phyloP scores from a whole-genome alignment of 495 filamentous ascomycete genomes.

The Staphylotrichum tortipilum region DNA sequence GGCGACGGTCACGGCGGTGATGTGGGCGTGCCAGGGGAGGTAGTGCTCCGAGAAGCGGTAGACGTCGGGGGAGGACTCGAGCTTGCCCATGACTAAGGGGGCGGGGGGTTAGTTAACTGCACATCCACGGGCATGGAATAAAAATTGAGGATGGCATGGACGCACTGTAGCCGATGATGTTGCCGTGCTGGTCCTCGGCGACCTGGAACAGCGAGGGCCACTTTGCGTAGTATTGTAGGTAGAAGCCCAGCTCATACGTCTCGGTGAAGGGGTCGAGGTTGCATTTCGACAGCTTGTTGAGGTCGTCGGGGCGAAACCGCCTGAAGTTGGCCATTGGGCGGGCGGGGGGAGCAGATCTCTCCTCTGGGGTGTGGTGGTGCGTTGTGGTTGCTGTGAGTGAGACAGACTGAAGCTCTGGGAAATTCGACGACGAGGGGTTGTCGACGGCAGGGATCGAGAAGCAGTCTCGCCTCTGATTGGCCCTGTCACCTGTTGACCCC shows the following conservation, averaged over 20 bases:
- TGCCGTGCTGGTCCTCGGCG: slow-evolving; percentile 69
- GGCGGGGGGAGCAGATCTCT: background rate
- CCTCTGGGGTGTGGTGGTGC: no score
- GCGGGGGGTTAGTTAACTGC: slow-evolving; percentile 1
- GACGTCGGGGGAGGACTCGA: slow-evolving; percentile 74
- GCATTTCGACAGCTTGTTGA: slow-evolving; percentile 61
- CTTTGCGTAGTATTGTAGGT: slow-evolving; percentile 85
- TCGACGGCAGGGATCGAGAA: no score
- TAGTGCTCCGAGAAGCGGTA: slow-evolving; percentile 70
- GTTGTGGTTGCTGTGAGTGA: no score
- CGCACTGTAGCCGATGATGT: slow-evolving; percentile 94
- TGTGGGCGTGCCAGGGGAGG: slow-evolving; percentile 95
- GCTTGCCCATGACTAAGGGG: slow-evolving; percentile 98
- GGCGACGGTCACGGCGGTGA: slow-evolving; percentile 89
- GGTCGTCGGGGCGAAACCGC: slow-evolving; percentile 36
- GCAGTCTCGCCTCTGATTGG: no score
- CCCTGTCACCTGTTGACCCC: no score
- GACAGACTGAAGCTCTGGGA: no score
- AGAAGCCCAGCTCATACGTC: slow-evolving; percentile 92
- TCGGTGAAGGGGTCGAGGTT: slow-evolving; percentile 93
- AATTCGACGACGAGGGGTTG: no score
- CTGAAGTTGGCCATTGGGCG: slow-evolving; percentile 39
- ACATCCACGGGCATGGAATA: no score
- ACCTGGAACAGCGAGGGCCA: slow-evolving; percentile 91
- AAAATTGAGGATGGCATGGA: slow-evolving; percentile 25